These are phyloP conservation scores for Zasmidium angulare DNA, from an alignment of 2,329 filamentous ascomycete species.

Conservation along the genomic window DNA sequence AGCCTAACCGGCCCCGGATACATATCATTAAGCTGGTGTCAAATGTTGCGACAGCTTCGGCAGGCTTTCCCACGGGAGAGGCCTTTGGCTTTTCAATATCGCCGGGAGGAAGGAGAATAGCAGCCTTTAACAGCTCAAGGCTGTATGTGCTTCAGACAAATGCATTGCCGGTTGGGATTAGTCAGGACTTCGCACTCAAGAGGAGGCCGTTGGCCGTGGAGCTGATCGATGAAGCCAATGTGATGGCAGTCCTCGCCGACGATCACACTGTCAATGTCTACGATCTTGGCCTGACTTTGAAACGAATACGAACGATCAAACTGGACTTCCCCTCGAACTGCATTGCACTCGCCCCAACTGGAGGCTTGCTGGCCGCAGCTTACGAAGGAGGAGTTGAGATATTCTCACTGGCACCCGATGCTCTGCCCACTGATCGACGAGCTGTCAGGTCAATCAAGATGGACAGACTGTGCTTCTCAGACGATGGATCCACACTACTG, in stretches of 20 bases:
- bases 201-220: constrained; percentile 74
- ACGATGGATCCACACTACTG: constrained; percentile 38
- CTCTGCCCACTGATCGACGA: constrained; percentile 40
- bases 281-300: constrained; percentile 62
- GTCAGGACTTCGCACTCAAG: constrained; percentile 76
- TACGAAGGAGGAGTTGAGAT: constrained; percentile 87
- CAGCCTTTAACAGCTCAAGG: constrained; percentile 82
- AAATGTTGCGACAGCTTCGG: constrained; percentile 74
- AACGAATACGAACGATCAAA: constrained; percentile 65
- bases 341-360: constrained; percentile 77
- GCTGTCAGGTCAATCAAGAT: constrained; percentile 36
- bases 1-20: constrained; percentile 38
- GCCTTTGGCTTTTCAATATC: constrained; percentile 83
- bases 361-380: constrained; percentile 78
- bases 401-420: constrained; percentile 66
- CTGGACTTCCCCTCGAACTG: constrained; percentile 75
- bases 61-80: constrained; percentile 67
- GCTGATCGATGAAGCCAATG: constrained; percentile 72
- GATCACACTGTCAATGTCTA: constrained; percentile 85
- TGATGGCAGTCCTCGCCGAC: constrained; percentile 75
- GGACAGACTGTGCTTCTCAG: constrained; percentile 38
- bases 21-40: constrained; percentile 74
- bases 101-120: constrained; percentile 68
- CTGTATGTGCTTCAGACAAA: constrained; percentile 75
- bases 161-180: constrained; percentile 55